Evolutionary conservation across 208 protist species (phyloP).

Genomic region (Porcisia deanei): DNA sequence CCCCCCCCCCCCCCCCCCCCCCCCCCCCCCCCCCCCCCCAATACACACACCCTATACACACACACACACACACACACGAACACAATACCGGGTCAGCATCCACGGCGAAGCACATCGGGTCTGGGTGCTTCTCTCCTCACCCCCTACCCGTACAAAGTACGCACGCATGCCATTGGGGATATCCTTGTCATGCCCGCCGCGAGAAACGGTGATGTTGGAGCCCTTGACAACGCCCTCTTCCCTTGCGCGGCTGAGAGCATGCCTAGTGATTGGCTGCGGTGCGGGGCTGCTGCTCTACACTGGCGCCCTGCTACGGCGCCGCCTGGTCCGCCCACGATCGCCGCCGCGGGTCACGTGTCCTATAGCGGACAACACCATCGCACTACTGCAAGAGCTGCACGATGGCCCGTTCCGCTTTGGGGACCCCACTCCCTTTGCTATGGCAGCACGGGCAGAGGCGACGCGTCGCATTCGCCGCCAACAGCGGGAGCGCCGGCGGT

Average conservation of each 20-base stretch:
- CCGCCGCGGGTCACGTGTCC: conserved; percentile 21
- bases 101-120: too few species aligned
- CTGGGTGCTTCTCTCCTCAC: neutral
- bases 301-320: conserved; percentile 16
- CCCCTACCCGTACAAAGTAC: neutral
- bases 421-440: conserved; percentile 24
- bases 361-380: conserved; percentile 36
- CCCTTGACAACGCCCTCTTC: neutral
- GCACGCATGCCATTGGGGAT: neutral
- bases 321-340: neutral
- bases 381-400: conserved; percentile 37
- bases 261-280: conserved; percentile 8
- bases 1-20: too few species aligned
- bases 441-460: conserved; percentile 23
- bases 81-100: neutral
- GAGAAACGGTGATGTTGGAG: neutral
- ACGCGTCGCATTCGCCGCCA: conserved; percentile 27
- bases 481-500: conserved; percentile 19
- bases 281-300: conserved; percentile 19
- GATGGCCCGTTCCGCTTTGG: conserved; percentile 56
- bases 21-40: neutral
- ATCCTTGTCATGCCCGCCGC: neutral
- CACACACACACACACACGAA: neutral
- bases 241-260: neutral
- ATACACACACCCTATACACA: neutral